These are phyloP conservation scores for Lathyrus oleraceus DNA, from an alignment of 306 rosid genomes.

Conservation along the genomic window DNA sequence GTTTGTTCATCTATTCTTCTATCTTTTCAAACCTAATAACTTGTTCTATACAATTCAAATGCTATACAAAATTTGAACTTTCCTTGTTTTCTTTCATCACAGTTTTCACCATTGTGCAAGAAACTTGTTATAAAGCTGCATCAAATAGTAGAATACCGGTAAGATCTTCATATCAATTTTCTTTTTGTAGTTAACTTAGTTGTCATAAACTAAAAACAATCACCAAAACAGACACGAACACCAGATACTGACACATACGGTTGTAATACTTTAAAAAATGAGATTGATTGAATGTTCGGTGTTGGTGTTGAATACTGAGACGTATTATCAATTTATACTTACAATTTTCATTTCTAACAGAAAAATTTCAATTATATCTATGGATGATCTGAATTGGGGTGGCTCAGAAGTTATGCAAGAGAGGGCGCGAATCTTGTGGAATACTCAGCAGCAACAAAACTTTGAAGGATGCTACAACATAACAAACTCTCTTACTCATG, in stretches of 20 bases:
- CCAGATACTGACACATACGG: not conserved
- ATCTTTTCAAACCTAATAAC: not conserved
- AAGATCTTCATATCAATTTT: conserved; percentile 23
- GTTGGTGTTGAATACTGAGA: not conserved
- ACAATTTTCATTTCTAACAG: conserved; percentile 10
- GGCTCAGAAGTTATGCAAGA: conserved; percentile 35
- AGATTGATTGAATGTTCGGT: not conserved
- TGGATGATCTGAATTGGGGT: conserved; percentile 68
- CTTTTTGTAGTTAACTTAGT: not conserved
- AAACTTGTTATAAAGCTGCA: conserved; percentile 40
- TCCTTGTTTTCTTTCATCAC: conserved; percentile 34
- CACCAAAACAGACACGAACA: not conserved
- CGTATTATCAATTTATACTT: conserved; percentile 5
- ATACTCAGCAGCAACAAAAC: conserved; percentile 45
- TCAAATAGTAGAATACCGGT: conserved; percentile 49
- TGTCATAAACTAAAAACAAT: not conserved
- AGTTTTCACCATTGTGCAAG: conserved; percentile 43
- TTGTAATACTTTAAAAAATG: not conserved
- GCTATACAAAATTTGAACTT: conserved; percentile 50
- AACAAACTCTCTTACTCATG: conserved; percentile 35
- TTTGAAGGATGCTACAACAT: conserved; percentile 47
- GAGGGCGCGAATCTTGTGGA: conserved; percentile 50
- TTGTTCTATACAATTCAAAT: conserved; percentile 35
- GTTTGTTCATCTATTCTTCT: conserved; percentile 19
- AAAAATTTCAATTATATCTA: conserved; percentile 28